phyloP scores from a whole-genome alignment of 768 basidiomycete genomes.

The Mycena kentingensis region DNA sequence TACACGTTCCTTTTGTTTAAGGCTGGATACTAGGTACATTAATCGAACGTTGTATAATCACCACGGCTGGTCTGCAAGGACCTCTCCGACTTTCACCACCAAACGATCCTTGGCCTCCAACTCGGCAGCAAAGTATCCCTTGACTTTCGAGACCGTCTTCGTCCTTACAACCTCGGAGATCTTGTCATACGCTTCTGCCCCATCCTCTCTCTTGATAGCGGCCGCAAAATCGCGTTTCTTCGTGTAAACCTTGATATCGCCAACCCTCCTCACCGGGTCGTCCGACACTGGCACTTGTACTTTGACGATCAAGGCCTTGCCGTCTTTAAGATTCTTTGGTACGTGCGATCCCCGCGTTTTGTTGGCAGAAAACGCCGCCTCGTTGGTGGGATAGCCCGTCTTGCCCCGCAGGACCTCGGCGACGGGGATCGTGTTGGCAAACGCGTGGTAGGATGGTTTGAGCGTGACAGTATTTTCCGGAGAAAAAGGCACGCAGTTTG shows the following conservation, averaged over 20 bases:
- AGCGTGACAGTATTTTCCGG: constrained; percentile 44
- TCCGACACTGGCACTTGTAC: constrained; percentile 44
- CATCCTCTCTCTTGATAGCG: constrained; percentile 33
- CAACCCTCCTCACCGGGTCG: constrained; percentile 3
- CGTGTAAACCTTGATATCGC: constrained; percentile 46
- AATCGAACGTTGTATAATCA: too few species aligned
- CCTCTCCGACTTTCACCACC: constrained; percentile 50
- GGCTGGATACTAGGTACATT: not conserved
- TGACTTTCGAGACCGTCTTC: constrained; percentile 43
- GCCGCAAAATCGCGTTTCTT: constrained; percentile 56
- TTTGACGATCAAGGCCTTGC: too few species aligned
- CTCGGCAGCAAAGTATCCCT: constrained; percentile 60
- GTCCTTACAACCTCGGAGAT: constrained; percentile 39
- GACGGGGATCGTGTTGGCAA: constrained; percentile 19
- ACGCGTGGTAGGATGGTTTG: constrained; percentile 43
- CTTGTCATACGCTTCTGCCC: constrained; percentile 38
- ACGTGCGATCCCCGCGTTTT: constrained; percentile 2
- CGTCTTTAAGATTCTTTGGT: constrained; percentile 16
- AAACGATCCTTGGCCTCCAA: constrained; percentile 47
- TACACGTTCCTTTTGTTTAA: not conserved
- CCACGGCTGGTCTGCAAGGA: constrained; percentile 58
- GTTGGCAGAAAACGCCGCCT: not conserved
- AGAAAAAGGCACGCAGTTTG: constrained; percentile 44
- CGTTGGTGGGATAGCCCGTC: not conserved
- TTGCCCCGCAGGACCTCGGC: not conserved